Conservation (phyloP, 257 asterid genomes). For the Striga asiatica region DNA sequence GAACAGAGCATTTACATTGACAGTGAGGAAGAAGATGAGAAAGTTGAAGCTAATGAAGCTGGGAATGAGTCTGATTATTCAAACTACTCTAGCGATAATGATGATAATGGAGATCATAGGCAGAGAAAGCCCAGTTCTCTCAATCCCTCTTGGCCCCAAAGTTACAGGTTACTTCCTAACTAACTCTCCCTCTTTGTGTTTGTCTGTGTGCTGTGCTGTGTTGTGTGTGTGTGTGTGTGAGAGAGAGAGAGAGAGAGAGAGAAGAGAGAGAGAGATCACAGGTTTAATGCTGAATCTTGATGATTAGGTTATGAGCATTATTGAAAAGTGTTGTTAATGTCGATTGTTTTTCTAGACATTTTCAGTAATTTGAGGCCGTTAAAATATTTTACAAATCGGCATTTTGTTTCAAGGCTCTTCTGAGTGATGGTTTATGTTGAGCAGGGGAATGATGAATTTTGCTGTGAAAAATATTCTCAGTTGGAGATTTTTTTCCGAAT, state of each 20-base stretch:
- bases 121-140: conserved; percentile 38
- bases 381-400: background rate
- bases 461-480: too few species aligned
- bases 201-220: too few species aligned
- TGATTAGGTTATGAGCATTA: background rate
- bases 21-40: conserved; percentile 76
- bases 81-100: conserved; percentile 35
- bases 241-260: background rate
- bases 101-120: conserved; percentile 24
- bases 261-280: too few species aligned
- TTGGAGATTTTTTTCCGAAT: too few species aligned
- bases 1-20: conserved; percentile 79
- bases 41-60: conserved; percentile 29
- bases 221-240: conserved; percentile 8
- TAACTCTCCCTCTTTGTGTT: background rate
- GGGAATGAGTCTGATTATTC: conserved; percentile 60
- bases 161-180: conserved; percentile 51
- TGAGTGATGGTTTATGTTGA: too few species aligned
- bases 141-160: conserved; percentile 83
- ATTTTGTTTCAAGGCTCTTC: too few species aligned
- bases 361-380: background rate
- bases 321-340: background rate
- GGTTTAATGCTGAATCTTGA: background rate
- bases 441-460: too few species aligned
- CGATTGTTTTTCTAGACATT: background rate